Evolutionary conservation across 106 monocot genomes (phyloP), one percentile per base, ranked within the genome.

Genomic region (Apostasia ramifera): DNA sequence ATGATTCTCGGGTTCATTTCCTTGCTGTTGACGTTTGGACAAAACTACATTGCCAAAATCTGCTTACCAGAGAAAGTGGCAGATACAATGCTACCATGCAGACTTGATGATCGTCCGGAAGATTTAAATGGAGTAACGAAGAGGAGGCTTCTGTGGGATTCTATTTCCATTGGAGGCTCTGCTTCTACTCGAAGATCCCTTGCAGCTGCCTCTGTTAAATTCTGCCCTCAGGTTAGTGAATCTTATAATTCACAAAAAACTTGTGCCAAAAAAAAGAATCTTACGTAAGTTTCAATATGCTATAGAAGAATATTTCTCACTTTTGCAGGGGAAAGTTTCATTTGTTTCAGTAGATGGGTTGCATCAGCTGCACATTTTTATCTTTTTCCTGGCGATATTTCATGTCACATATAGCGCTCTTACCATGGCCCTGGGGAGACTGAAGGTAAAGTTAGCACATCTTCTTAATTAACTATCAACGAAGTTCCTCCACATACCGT

Each of bases 1-100:
- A 95, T 95, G 95, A 58, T 91, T 73, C 84, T 95, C 59, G 95
- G 95, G 2, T 95, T 95, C 81, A 95, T 95, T 67, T 95, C 95
- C 10, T 80, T 95, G 57, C 71, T 95, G 70, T 74, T 91, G 76
- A 91, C 86, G 12, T 86, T 95, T 56, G 86, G 85, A 2, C 86
- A 91, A 74, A 82, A 42, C 61, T 86, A 91, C 76, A 80, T 91
- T 6, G 56, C 77, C 57, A 91, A 78, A 72, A 91, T 95, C 39
- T 95, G 95, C 76, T 86, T 95, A 70, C 66, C 91, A 38, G 76
- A 82, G 15, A 78, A 69, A 57, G 71, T 70, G 38, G 95, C 91
- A 44, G 76, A 91, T 61, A 84, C 81, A 1, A 88, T 95, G 91
- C 59, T 95, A 55, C 95, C 95, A 13, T 95, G 95, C 66, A 13